Percentiles rank a stretch among this genome's conserved stretches.
Conservation (phyloP, 2,329 filamentous ascomycete species). For the Biscogniauxia sp. region DNA sequence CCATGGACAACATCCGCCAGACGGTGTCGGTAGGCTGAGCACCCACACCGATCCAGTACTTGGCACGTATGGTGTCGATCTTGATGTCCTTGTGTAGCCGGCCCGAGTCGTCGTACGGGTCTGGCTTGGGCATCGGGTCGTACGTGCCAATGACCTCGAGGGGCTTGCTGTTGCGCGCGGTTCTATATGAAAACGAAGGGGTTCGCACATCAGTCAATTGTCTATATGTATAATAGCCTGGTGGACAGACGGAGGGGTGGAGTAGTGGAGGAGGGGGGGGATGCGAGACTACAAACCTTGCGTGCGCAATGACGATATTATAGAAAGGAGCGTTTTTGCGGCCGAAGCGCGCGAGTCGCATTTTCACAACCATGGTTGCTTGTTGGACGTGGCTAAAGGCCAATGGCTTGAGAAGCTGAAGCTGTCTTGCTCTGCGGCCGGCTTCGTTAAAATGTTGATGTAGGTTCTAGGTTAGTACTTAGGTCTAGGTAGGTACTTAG, state of each 20-base stretch:
- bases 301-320: constrained; percentile 95
- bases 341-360: constrained; percentile 91
- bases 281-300: constrained; percentile 59
- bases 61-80: constrained; percentile 74
- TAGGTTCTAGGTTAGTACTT: no score
- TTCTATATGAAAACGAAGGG: constrained; percentile 46
- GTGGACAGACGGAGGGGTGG: background rate
- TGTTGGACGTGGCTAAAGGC: background rate
- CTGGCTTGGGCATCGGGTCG: constrained; percentile 63
- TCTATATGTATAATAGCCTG: background rate
- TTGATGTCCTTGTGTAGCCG: constrained; percentile 87
- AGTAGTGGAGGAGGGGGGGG: constrained; percentile 2
- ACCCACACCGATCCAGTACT: constrained; percentile 96
- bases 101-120: constrained; percentile 59
- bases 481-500: no score
- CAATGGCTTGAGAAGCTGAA: background rate
- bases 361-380: constrained; percentile 80
- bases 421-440: background rate
- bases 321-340: constrained; percentile 87
- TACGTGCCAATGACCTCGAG: constrained; percentile 89
- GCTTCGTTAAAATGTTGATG: no score
- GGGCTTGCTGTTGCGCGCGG: constrained; percentile 81
- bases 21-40: constrained; percentile 90
- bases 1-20: constrained; percentile 84
- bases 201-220: background rate